These are phyloP conservation scores for Backusella luteola DNA, from an alignment of 192 early-diverging fungal genomes.

Conservation along the genomic window DNA sequence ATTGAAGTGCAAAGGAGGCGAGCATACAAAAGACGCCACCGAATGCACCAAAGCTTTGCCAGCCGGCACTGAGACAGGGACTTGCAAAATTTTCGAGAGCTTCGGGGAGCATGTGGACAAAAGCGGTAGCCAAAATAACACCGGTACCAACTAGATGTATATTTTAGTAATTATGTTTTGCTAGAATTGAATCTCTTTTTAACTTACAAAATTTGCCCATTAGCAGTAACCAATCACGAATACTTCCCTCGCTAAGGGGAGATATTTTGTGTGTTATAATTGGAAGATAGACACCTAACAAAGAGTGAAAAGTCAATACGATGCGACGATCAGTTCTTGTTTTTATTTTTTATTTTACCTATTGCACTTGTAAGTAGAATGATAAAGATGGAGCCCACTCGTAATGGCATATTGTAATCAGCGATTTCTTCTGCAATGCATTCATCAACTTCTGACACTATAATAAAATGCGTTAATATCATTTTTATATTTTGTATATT, in stretches of 20 bases:
- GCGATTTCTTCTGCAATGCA: neutral
- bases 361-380: constrained; percentile 21
- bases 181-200: neutral
- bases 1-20: constrained; percentile 62
- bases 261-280: constrained; percentile 19
- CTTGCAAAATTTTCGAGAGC: constrained; percentile 55
- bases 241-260: constrained; percentile 17
- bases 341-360: constrained; percentile 10
- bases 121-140: constrained; percentile 73
- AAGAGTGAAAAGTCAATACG: neutral
- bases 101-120: constrained; percentile 74
- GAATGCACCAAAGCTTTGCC: constrained; percentile 46
- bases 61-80: constrained; percentile 49
- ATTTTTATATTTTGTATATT: too few species aligned
- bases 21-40: constrained; percentile 61
- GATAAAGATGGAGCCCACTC: constrained; percentile 34
- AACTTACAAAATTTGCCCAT: constrained; percentile 37
- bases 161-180: neutral
- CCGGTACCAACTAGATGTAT: constrained; percentile 41
- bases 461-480: neutral
- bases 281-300: constrained; percentile 25
- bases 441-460: neutral
- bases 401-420: constrained; percentile 29
- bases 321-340: neutral
- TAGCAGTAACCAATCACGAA: constrained; percentile 19